phyloP scores from a whole-genome alignment of 2,329 filamentous ascomycete genomes.

The Colletotrichum sp. region DNA sequence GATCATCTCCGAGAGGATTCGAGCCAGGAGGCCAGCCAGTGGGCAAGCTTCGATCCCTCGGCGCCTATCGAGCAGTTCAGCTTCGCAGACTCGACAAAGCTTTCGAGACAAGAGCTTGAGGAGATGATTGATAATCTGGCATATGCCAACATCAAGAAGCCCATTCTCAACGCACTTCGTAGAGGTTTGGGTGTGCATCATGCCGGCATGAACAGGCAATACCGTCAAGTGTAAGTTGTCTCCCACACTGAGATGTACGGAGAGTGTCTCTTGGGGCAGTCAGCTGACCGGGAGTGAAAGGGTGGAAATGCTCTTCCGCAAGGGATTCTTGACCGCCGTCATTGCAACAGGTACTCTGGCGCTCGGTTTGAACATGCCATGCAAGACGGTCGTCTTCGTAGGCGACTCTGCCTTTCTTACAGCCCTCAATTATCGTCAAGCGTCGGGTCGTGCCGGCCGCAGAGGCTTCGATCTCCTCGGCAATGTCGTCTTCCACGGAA shows the following conservation, averaged over 20 bases:
- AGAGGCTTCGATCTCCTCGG: conserved; percentile 82
- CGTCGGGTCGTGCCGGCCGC: conserved; percentile 77
- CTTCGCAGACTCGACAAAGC: conserved; percentile 68
- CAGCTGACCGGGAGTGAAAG: conserved; percentile 26
- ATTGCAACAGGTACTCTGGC: conserved; percentile 79
- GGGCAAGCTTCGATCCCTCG: conserved; percentile 71
- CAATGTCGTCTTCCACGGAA: conserved; percentile 79
- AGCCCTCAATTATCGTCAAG: conserved; percentile 78
- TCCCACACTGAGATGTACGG: too few relatives aligned
- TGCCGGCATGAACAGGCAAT: conserved; percentile 78
- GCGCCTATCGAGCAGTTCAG: conserved; percentile 67
- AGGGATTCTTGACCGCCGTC: conserved; percentile 72
- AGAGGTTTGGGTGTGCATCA: conserved; percentile 81
- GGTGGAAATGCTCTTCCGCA: conserved; percentile 77
- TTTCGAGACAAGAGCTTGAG: conserved; percentile 63
- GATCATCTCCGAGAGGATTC: conserved; percentile 63
- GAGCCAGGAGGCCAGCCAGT: conserved; percentile 58
- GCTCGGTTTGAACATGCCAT: conserved; percentile 84
- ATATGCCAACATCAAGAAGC: conserved; percentile 52
- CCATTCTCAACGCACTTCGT: conserved; percentile 64
- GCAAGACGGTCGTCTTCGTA: conserved; percentile 79
- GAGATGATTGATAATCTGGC: conserved; percentile 56
- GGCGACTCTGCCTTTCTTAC: conserved; percentile 77
- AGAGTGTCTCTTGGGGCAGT: accelerated
- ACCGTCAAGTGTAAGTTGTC: conserved; percentile 65